Conservation (phyloP, 805 yeast species). For the Candida arabinofermentans region DNA sequence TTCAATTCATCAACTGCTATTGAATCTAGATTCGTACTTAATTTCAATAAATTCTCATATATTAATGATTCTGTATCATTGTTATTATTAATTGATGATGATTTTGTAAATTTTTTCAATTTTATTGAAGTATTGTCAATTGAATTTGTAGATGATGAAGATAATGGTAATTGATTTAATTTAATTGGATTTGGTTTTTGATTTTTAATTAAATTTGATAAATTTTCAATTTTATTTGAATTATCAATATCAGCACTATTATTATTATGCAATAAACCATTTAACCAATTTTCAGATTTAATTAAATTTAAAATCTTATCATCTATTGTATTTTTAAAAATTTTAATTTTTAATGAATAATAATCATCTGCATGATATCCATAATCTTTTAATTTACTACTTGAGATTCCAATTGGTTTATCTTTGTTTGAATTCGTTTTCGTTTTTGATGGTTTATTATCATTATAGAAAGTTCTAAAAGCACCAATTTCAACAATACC, state of each 20-base stretch:
- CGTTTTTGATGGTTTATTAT: slow-evolving; percentile 9
- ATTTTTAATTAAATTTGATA: background rate
- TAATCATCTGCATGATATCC: slow-evolving; percentile 71
- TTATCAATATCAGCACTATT: slow-evolving; percentile 13
- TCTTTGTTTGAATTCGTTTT: slow-evolving; percentile 1
- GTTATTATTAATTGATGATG: slow-evolving; percentile 2
- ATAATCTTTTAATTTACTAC: slow-evolving; percentile 53
- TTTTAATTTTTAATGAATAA: slow-evolving; percentile 59
- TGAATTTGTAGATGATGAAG: background rate
- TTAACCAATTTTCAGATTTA: slow-evolving; percentile 45
- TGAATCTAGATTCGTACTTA: slow-evolving; percentile 8
- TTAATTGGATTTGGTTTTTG: background rate
- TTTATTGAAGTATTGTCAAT: slow-evolving; percentile 4
- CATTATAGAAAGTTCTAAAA: slow-evolving; percentile 58
- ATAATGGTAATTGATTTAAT: background rate
- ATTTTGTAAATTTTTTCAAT: slow-evolving; percentile 5
- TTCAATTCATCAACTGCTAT: slow-evolving; percentile 13
- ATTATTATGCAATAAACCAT: slow-evolving; percentile 26
- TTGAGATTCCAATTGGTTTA: slow-evolving; percentile 33
- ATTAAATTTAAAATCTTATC: slow-evolving; percentile 39
- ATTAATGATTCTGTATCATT: background rate
- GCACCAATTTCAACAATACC: slow-evolving; percentile 83
- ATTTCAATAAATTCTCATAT: slow-evolving; percentile 2
- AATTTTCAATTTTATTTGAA: slow-evolving; percentile 1
- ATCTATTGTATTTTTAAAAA: slow-evolving; percentile 54